Base-by-base conservation (phyloP, 768 basidiomycete species). In the Trametes sanguinea region DNA sequence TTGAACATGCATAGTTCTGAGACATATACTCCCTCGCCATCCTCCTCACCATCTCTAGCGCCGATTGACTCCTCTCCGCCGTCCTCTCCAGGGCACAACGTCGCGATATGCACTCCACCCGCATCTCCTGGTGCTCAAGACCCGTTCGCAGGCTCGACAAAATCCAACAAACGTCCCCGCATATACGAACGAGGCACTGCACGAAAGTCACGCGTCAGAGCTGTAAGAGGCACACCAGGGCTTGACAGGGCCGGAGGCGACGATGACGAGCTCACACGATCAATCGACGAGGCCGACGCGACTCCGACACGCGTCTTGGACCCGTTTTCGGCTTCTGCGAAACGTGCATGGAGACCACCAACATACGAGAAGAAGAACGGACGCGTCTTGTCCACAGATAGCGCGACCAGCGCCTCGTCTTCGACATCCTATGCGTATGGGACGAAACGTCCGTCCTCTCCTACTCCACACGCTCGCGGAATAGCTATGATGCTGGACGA, bases 61-160 rank as follows among this genome's bases (percentile, higher is more conserved):
- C 70, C 77, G 2, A 53, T 75, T 3, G 75, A 78, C 51, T 79
- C 78, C 14, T 79, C 76, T 0, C 77, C 77, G 0, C 72, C 69
- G 4, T 73, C 74, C 4, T 77, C 77, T 39, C 76, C 76, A 0
- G 39, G 54, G 16, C 64, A 76, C 47, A 70, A 33, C 14, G 6
- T 6, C 6, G 59, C 71, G 61, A 1, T 70, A 54, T 35, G 67
- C 74, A 71, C 66, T 63, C 72, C 76, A 45, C 69, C 78, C 43
- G 70, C 76, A 47, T 62, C 65, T 27, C 67, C 68, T 6, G 69
- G 69, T 30, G 57, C 65, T 30, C 16, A 66, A 13, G 72, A 89
- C 66, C 87, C 86, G 0, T 83, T 86, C 55, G 84, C 88, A 11
- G 88, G 80, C 0, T 85, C 86, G 1, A 80, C 81, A 3, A 83